These are phyloP conservation scores for Cercospora nicotianae DNA, from an alignment of 2,329 filamentous ascomycete species.

Conservation along the genomic window DNA sequence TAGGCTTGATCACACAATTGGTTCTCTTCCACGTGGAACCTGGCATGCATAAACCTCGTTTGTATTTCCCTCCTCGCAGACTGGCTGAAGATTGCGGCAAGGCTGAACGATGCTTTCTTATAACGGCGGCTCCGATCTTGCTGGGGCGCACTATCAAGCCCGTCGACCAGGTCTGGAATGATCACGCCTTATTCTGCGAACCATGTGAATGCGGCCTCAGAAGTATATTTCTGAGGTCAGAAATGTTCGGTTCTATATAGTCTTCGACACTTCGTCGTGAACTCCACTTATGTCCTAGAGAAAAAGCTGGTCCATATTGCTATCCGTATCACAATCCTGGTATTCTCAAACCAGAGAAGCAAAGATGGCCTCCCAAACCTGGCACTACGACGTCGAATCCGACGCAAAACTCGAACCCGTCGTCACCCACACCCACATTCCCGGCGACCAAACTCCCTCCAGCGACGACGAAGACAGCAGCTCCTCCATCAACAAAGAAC, in stretches of 20 bases:
- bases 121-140: slow-evolving; percentile 7
- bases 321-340: too few relatives aligned
- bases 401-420: background rate
- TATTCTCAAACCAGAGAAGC: background rate
- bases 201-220: background rate
- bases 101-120: slow-evolving; percentile 2
- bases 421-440: background rate
- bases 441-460: background rate
- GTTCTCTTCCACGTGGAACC: slow-evolving; percentile 1
- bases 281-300: background rate
- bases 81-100: slow-evolving; percentile 2
- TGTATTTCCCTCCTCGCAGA: slow-evolving; percentile 6
- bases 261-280: background rate
- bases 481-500: slow-evolving; percentile 22
- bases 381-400: slow-evolving; percentile 4
- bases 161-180: slow-evolving; percentile 6
- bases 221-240: background rate
- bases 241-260: background rate
- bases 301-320: too few relatives aligned
- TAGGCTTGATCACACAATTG: slow-evolving; percentile 4
- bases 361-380: slow-evolving; percentile 3
- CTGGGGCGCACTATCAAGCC: background rate
- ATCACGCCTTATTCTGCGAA: slow-evolving; percentile 14
- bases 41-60: background rate
- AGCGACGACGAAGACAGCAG: slow-evolving; percentile 10